Evolutionary conservation across 108 stramenopile species (phyloP).

Genomic region (Skeletonema grethae): DNA sequence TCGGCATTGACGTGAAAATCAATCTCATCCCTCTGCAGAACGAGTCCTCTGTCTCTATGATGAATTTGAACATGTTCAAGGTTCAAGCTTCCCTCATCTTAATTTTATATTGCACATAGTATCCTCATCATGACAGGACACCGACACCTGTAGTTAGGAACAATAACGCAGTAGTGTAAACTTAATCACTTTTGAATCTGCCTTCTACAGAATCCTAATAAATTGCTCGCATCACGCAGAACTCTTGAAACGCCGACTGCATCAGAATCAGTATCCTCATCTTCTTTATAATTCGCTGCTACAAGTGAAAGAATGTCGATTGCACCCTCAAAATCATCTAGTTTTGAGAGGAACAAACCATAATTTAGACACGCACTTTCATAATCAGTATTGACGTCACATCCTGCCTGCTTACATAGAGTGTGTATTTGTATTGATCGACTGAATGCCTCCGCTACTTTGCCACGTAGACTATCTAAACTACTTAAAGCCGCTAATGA

Average conservation of each 20-base stretch:
- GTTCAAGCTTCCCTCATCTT: no score
- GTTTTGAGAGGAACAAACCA: conserved; percentile 63
- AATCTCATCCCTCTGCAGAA: no score
- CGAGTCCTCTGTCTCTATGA: no score
- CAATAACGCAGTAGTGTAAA: no score
- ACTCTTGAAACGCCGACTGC: conserved; percentile 8
- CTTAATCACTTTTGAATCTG: neutral
- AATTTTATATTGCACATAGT: no score
- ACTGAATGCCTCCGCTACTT: conserved; percentile 30
- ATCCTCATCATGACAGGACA: no score
- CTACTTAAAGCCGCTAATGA: neutral
- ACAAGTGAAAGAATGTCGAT: conserved; percentile 35
- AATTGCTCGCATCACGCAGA: conserved; percentile 19
- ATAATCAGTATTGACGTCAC: conserved; percentile 50
- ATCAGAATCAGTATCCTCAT: neutral
- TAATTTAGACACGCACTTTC: conserved; percentile 54
- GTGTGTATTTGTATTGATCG: conserved; percentile 18
- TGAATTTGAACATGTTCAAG: no score
- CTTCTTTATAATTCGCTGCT: neutral
- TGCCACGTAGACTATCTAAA: conserved; percentile 9
- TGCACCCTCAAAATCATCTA: conserved; percentile 55
- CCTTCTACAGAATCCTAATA: conserved; percentile 32
- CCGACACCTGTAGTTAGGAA: no score
- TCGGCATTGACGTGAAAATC: no score
- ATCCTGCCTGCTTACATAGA: conserved; percentile 30